Evolutionary conservation across 768 basidiomycete species (phyloP).

Genomic region (Leccinum incarnatum): DNA sequence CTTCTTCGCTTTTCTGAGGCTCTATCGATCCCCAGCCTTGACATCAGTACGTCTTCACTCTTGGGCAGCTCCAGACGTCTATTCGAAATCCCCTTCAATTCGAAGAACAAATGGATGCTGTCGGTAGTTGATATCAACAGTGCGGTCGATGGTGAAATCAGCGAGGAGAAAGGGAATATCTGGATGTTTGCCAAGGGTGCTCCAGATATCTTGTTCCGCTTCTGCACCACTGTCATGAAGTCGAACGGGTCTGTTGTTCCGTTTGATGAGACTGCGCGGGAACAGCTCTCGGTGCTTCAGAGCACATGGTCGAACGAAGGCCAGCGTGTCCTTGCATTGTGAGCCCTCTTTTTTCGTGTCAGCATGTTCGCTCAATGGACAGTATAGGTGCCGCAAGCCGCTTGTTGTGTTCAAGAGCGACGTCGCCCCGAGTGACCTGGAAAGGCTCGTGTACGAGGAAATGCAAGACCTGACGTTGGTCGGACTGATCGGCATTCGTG

Average conservation of each 20-base stretch:
- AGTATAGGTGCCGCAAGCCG: slow-evolving; percentile 29
- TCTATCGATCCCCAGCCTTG: slow-evolving; percentile 20
- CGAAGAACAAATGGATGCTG: slow-evolving; percentile 57
- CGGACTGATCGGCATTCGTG: slow-evolving; percentile 53
- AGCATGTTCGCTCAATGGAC: background rate
- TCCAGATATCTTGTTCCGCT: slow-evolving; percentile 49
- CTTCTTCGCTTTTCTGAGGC: slow-evolving; percentile 47
- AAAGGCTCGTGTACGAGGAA: slow-evolving; percentile 40
- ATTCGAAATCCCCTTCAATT: slow-evolving; percentile 45
- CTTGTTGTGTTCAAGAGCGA: slow-evolving; percentile 20
- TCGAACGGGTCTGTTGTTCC: slow-evolving; percentile 33
- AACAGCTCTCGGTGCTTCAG: slow-evolving; percentile 29
- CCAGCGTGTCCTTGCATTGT: slow-evolving; percentile 53
- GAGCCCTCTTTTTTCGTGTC: background rate
- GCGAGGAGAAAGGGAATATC: slow-evolving; percentile 2
- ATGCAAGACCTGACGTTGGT: slow-evolving; percentile 42
- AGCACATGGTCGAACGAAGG: slow-evolving; percentile 47
- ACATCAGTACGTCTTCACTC: slow-evolving; percentile 19
- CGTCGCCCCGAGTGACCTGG: slow-evolving; percentile 24
- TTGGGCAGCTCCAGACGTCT: slow-evolving; percentile 15
- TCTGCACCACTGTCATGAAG: slow-evolving; percentile 35
- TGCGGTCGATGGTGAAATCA: background rate
- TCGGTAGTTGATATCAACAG: slow-evolving; percentile 31
- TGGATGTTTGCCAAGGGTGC: slow-evolving; percentile 56
- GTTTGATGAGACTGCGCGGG: slow-evolving; percentile 24